Base-by-base conservation (phyloP, 331 rosid genomes). In the Acacia concinna region DNA sequence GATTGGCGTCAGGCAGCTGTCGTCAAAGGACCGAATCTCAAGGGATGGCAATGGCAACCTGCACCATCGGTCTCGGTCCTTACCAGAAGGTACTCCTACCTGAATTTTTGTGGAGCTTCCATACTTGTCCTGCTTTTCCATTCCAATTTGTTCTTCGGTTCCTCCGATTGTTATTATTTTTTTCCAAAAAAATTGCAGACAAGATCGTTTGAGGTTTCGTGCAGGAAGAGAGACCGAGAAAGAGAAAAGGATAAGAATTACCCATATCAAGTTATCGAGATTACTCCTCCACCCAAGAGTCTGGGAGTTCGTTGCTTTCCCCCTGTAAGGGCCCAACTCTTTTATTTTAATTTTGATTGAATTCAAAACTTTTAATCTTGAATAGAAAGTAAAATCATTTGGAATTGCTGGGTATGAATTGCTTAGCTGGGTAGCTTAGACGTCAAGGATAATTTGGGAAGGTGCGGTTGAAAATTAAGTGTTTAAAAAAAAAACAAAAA, bases 251-350 rank as follows among this genome's bases (percentile, higher is more conserved):
- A 84, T 23, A 83, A 82, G 81, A 70, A 65, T 54, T 83, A 80
- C 84, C 96, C 97, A 0, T 95, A 92, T 85, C 91, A 91, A 83
- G 99, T 95, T 7, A 79, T 92, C 68, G 97, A 95, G 85, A 95
- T 95, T 35, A 85, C 97, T 37, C 98, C 98, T 85, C 98, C 98
- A 12, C 98, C 98, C 75, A 94, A 87, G 85, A 82, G 56, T 84
- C 97, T 92, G 20, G 97, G 99, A 68, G 84, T 92, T 84, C 98
- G 98, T 79, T 91, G 97, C 89, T 81, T 94, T 8, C 91, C 97
- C 27, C 85, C 97, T 25, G 98, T 94, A 85, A 84, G 97, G 78
- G 11, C 56, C 82, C 62, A 17, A 40, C 34, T 23, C 20, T 12
- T 63, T 3, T 54, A 32, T 18, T 64, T 9, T 71, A 1, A 27